A percentile compares a stretch with the other conserved stretches of the same genome.
These are phyloP conservation scores for Coniochaeta sp. DNA, from an alignment of 2,329 filamentous ascomycete genomes.

Conservation along the genomic window DNA sequence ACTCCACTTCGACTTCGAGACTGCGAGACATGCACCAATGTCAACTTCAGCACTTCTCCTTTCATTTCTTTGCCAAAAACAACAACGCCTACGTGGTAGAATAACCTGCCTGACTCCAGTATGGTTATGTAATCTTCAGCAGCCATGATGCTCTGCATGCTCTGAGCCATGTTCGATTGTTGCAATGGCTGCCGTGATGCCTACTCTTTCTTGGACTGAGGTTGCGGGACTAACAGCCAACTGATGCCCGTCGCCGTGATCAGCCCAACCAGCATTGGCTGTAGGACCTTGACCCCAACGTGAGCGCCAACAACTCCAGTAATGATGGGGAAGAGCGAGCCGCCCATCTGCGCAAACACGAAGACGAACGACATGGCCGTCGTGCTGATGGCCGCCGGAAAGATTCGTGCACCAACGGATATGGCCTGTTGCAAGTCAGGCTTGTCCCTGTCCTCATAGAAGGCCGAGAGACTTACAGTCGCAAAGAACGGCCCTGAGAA, in stretches of 20 bases:
- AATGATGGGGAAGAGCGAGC: conserved; percentile 46
- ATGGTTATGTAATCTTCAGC: too few species aligned
- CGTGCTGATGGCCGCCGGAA: conserved; percentile 27
- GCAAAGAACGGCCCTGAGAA: conserved; percentile 53
- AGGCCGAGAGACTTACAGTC: conserved; percentile 33
- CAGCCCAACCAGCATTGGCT: conserved; percentile 43
- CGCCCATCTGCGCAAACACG: conserved; percentile 48
- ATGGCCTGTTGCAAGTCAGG: conserved; percentile 37
- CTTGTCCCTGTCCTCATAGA: too few species aligned
- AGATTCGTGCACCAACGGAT: conserved; percentile 44
- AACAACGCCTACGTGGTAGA: too few species aligned
- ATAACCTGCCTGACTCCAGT: too few species aligned
- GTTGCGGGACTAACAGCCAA: conserved; percentile 37
- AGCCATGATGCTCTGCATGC: too few species aligned
- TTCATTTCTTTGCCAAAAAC: too few species aligned
- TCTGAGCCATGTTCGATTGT: too few species aligned
- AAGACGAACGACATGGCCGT: conserved; percentile 43
- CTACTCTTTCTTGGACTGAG: conserved; percentile 16
- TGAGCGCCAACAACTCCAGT: conserved; percentile 42
- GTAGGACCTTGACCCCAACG: conserved; percentile 39
- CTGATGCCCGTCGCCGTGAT: conserved; percentile 36
- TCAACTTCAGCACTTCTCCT: too few species aligned
- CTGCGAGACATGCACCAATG: too few species aligned
- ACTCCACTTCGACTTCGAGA: too few species aligned
- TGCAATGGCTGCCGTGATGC: too few species aligned